Evolutionary conservation across 108 stramenopile genomes (phyloP).

Genomic region (Cafeteria roenbergensis): DNA sequence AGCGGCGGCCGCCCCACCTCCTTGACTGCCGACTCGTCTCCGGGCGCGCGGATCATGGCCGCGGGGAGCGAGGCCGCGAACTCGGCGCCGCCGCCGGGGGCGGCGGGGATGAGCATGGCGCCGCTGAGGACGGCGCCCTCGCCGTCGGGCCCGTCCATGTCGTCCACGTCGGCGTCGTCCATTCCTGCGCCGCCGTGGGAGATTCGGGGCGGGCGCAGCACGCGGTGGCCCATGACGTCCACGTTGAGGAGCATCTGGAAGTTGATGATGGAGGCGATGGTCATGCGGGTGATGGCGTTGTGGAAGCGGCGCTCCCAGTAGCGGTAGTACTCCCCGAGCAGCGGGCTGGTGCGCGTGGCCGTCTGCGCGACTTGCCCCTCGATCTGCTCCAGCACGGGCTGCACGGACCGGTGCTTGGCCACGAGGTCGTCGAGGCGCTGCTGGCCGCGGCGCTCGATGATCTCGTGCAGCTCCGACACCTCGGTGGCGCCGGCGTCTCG

Average conservation of each 20-base stretch:
- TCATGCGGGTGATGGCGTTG: constrained; percentile 53
- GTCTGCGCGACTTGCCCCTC: constrained; percentile 42
- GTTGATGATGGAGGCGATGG: constrained; percentile 43
- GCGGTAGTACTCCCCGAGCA: constrained; percentile 41
- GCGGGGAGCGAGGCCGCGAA: too few species aligned
- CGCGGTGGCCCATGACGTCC: too few species aligned
- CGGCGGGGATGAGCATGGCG: background rate
- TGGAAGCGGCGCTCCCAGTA: constrained; percentile 58
- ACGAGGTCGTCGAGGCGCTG: constrained; percentile 35
- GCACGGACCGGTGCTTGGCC: constrained; percentile 47
- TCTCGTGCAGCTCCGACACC: constrained; percentile 43
- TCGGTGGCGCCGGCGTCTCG: constrained; percentile 30
- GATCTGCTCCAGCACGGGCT: constrained; percentile 43
- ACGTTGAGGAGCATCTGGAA: constrained; percentile 39
- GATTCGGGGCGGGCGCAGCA: too few species aligned
- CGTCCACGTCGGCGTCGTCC: background rate
- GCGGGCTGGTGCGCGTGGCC: constrained; percentile 32
- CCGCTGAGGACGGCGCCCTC: background rate
- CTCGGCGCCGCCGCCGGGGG: too few species aligned
- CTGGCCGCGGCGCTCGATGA: constrained; percentile 37
- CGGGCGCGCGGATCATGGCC: too few species aligned
- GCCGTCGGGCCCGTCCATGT: background rate
- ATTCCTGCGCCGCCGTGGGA: too few species aligned
- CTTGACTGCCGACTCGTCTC: constrained; percentile 19
- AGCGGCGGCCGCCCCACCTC: constrained; percentile 41